Conservation (phyloP, 768 basidiomycete genomes). For the Sporobolomyces roseus region DNA sequence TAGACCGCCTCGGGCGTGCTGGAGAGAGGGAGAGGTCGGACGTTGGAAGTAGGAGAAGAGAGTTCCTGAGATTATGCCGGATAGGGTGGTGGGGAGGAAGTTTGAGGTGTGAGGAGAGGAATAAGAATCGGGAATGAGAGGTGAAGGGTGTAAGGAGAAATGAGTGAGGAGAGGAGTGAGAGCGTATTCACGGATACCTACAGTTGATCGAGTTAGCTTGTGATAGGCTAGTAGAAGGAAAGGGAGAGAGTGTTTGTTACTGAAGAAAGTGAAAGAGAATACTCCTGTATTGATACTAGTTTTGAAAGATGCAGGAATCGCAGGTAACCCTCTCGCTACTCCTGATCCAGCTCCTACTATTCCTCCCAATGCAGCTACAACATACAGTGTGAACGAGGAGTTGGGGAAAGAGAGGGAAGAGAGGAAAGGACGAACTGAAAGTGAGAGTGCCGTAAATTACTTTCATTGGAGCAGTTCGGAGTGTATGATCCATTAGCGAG, state of each 20-base stretch:
- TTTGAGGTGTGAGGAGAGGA: slow-evolving; percentile 25
- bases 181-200: slow-evolving; percentile 32
- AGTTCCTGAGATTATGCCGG: slow-evolving; percentile 27
- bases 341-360: slow-evolving; percentile 37
- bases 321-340: slow-evolving; percentile 31
- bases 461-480: slow-evolving; percentile 27
- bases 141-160: slow-evolving; percentile 17
- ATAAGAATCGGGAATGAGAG: background rate
- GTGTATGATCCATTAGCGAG: slow-evolving; percentile 30
- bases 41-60: slow-evolving; percentile 36
- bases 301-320: slow-evolving; percentile 43
- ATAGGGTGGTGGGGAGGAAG: slow-evolving; percentile 25
- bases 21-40: background rate
- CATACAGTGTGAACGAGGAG: background rate
- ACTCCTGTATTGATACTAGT: slow-evolving; percentile 31
- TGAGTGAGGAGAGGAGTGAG: slow-evolving; percentile 21
- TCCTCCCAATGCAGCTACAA: slow-evolving; percentile 28
- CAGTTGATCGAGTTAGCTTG: no score
- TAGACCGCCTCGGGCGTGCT: slow-evolving; percentile 27
- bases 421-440: slow-evolving; percentile 1
- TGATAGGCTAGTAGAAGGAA: no score
- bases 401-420: background rate
- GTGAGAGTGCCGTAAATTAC: slow-evolving; percentile 22
- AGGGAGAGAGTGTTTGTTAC: no score
- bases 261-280: slow-evolving; percentile 44